Evolutionary conservation across 352 stramenopile species (phyloP).

Genomic region (Pilasporangium apinafurcum): DNA sequence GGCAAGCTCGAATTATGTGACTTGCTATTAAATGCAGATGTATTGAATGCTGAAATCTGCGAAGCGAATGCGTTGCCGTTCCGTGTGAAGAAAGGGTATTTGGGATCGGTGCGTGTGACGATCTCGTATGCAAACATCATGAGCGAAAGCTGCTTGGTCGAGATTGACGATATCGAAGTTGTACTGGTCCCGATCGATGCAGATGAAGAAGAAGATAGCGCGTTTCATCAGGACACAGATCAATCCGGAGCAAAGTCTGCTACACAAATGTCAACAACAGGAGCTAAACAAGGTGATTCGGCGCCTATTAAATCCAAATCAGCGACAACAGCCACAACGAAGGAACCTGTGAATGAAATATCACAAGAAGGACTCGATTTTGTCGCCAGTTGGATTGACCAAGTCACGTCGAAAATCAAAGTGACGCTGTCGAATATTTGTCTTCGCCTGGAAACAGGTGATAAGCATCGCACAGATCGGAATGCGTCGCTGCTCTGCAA

Average conservation of each 20-base stretch:
- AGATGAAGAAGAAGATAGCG: not conserved
- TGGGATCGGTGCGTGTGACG: conserved; percentile 75
- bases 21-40: conserved; percentile 66
- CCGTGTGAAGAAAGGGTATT: conserved; percentile 81
- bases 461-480: conserved; percentile 45
- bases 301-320: not conserved
- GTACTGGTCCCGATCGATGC: conserved; percentile 55
- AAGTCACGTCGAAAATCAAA: conserved; percentile 89
- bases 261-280: not conserved
- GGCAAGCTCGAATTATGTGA: conserved; percentile 78
- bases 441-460: conserved; percentile 60
- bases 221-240: conserved; percentile 5
- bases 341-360: conserved; percentile 62
- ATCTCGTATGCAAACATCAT: conserved; percentile 87
- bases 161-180: conserved; percentile 87
- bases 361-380: conserved; percentile 88
- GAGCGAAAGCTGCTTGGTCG: conserved; percentile 83
- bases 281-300: conserved; percentile 2
- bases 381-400: conserved; percentile 86
- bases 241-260: not conserved
- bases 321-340: conserved; percentile 6
- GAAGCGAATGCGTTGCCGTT: conserved; percentile 66
- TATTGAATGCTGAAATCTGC: conserved; percentile 77
- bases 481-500: conserved; percentile 69
- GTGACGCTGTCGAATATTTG: conserved; percentile 85